Base-by-base conservation (phyloP, 148 eudicot species). In the Spergularia bocconei region DNA sequence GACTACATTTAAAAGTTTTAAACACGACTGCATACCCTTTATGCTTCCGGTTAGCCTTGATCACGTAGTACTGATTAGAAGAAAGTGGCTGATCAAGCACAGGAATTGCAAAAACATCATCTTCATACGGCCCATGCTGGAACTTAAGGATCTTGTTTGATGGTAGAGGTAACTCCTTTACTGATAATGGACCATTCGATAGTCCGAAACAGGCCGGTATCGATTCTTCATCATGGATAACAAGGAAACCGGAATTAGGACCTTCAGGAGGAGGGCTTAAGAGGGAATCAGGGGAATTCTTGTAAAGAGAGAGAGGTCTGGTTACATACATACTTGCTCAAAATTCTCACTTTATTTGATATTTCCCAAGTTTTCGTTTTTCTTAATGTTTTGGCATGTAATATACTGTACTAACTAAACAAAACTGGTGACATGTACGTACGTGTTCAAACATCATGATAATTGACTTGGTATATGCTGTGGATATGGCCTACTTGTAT, bases 31-130 rank as follows among this genome's bases (percentile, higher is more conserved):
- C 77, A 36, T 70, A 80, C 82, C 82, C 82, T 75, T 70, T 75
- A 47, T 70, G 75, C 14, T 63, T 71, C 33, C 33, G 4, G 16
- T 61, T 67, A 13, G 76, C 71, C 65, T 76, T 79, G 79, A 82
- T 79, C 57, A 67, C 29, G 15, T 82, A 82, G 61, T 82, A 82
- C 13, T 65, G 82, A 71, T 82, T 79, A 3, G 79, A 65, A 53
- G 85, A 79, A 29, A 79, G 57, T 0, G 85, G 82, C 11, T 82
- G 80, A 67, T 76, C 60, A 52, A 82, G 73, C 55, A 79, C 79
- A 61, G 85, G 85, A 72, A 82, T 15, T 12, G 63, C 75, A 7
- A 79, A 59, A 57, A 79, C 38, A 16, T 80, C 63, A 65, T 75
- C 53, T 0, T 53, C 76, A 8, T 10, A 52, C 75, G 51, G 50